These are phyloP conservation scores for Schizophyllum commune DNA, from an alignment of 1,284 basidiomycete species.

Conservation along the genomic window DNA sequence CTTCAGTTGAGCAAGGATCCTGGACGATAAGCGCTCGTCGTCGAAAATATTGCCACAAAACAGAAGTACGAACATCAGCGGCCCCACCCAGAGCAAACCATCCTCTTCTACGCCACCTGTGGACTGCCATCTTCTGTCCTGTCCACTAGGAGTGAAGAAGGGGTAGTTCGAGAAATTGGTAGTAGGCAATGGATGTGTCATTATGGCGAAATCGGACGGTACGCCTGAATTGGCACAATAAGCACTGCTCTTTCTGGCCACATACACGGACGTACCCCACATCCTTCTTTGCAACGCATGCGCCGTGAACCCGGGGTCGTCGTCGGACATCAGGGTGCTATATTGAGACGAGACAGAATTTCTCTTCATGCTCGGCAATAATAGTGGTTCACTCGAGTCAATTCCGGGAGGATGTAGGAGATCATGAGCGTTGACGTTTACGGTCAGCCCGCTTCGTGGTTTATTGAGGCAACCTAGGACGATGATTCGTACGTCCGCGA, in stretches of 20 bases:
- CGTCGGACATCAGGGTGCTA: conserved; percentile 2
- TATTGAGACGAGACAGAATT: conserved; percentile 4
- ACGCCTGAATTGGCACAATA: conserved; percentile 17
- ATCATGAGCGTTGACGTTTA: conserved; percentile 58
- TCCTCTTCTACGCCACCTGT: conserved; percentile 46
- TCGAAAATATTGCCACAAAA: conserved; percentile 6
- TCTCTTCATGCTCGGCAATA: conserved; percentile 15
- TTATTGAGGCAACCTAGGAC: conserved; percentile 58
- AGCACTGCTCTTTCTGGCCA: conserved; percentile 10
- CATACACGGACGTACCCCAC: conserved; percentile 3
- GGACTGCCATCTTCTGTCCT: conserved; percentile 57
- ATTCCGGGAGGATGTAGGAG: conserved; percentile 66
- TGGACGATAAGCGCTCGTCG: conserved; percentile 17
- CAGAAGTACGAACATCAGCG: conserved; percentile 49
- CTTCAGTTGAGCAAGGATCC: conserved; percentile 59
- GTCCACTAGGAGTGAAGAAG: conserved; percentile 59
- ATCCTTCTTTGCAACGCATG: background rate
- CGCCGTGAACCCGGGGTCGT: conserved; percentile 4
- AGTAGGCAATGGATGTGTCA: conserved; percentile 52
- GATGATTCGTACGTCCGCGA: conserved; percentile 66
- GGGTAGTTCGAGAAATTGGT: conserved; percentile 55
- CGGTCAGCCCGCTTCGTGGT: conserved; percentile 44
- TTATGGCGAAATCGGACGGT: conserved; percentile 27
- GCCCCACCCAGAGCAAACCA: conserved; percentile 66
- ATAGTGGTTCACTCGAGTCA: conserved; percentile 18